Conservation (phyloP, 2,329 filamentous ascomycete genomes). For the Teratosphaeria epicoccoides region DNA sequence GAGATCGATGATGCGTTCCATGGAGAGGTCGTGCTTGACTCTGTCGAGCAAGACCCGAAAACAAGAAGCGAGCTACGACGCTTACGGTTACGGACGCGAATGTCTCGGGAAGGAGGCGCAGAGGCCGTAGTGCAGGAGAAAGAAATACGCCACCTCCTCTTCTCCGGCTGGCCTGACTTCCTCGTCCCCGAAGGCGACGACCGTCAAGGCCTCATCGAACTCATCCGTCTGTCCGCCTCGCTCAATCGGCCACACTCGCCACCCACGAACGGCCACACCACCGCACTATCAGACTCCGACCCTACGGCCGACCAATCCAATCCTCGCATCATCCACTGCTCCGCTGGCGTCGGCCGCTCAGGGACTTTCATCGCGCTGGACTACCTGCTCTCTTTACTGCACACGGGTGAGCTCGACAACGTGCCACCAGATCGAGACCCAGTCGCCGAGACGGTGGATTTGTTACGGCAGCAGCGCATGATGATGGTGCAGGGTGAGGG, state of each 20-base stretch:
- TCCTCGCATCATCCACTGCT: conserved; percentile 62
- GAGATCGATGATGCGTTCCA: conserved; percentile 40
- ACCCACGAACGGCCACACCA: conserved; percentile 8
- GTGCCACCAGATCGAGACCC: conserved; percentile 47
- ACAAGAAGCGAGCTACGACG: conserved; percentile 63
- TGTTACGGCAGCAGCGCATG: conserved; percentile 73
- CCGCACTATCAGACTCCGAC: not conserved
- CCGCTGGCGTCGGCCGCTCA: conserved; percentile 84
- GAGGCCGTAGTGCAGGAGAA: conserved; percentile 41
- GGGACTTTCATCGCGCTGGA: conserved; percentile 97
- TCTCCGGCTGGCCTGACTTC: conserved; percentile 84
- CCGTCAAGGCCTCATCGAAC: conserved; percentile 54
- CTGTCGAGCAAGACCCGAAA: conserved; percentile 43
- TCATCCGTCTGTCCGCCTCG: conserved; percentile 56
- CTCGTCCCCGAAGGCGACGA: conserved; percentile 64
- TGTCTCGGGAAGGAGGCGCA: conserved; percentile 12
- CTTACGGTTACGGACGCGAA: conserved; percentile 39
- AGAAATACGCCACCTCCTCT: conserved; percentile 73
- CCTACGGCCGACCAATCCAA: conserved; percentile 34
- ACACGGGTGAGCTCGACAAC: conserved; percentile 55
- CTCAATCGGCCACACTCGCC: conserved; percentile 35
- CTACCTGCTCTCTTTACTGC: conserved; percentile 73
- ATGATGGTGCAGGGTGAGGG: conserved; percentile 88
- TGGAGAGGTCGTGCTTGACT: conserved; percentile 55
- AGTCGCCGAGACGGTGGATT: conserved; percentile 68